These are phyloP conservation scores for Haplosporangium gracile DNA, from an alignment of 192 early-diverging fungal species.

Conservation along the genomic window DNA sequence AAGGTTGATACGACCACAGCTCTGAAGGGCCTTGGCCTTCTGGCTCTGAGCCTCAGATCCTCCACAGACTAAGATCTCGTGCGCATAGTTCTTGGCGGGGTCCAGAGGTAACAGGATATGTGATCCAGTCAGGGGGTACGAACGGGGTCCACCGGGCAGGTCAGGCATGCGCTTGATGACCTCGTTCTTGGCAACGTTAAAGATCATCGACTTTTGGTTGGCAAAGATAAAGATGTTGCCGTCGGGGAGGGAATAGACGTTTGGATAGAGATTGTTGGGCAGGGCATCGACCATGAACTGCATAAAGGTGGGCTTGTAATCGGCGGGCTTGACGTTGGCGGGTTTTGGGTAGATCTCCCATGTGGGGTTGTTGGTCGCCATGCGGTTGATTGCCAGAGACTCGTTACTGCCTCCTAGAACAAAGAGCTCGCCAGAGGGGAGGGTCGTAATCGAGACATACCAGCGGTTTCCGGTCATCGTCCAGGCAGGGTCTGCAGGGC, in stretches of 20 bases:
- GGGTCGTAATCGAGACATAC: slow-evolving; percentile 62
- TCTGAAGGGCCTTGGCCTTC: slow-evolving; percentile 50
- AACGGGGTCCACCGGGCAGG: slow-evolving; percentile 61
- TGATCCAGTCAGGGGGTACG: slow-evolving; percentile 70
- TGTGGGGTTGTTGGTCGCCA: slow-evolving; percentile 59
- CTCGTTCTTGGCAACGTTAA: slow-evolving; percentile 57
- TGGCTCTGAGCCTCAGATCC: slow-evolving; percentile 56
- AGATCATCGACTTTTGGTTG: slow-evolving; percentile 66
- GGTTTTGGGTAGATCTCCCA: slow-evolving; percentile 58
- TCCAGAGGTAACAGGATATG: slow-evolving; percentile 68
- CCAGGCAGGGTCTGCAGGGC: slow-evolving; percentile 35
- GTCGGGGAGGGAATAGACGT: slow-evolving; percentile 66
- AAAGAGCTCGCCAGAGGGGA: slow-evolving; percentile 63
- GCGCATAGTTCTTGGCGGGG: slow-evolving; percentile 68
- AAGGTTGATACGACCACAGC: slow-evolving; percentile 65
- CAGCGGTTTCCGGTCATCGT: slow-evolving; percentile 61
- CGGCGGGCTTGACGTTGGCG: slow-evolving; percentile 2
- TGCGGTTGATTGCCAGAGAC: slow-evolving; percentile 52
- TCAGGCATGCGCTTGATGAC: slow-evolving; percentile 58
- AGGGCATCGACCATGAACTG: slow-evolving; percentile 62
- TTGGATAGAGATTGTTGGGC: slow-evolving; percentile 67
- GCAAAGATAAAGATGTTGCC: slow-evolving; percentile 66
- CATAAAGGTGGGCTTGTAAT: slow-evolving; percentile 41
- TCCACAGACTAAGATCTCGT: slow-evolving; percentile 72
- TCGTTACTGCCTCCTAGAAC: slow-evolving; percentile 69